Percentiles rank a stretch among this genome's conserved stretches.
These are phyloP conservation scores for Pelargonium myrrhifolium DNA, from an alignment of 441 rosid genomes.

Conservation along the genomic window DNA sequence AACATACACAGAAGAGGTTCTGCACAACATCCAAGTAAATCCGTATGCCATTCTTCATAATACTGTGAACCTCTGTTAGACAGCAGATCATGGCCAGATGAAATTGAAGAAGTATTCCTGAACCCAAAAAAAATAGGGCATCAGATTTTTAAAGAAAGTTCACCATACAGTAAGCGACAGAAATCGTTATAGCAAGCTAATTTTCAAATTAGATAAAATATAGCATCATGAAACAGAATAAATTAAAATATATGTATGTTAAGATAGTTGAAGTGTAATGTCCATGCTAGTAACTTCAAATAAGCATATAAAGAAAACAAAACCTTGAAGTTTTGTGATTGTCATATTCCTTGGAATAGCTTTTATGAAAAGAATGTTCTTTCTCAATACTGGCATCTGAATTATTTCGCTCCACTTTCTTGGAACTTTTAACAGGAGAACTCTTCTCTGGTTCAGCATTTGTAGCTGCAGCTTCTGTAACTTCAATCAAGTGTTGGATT, in stretches of 20 bases:
- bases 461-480: slow-evolving; percentile 53
- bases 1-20: slow-evolving; percentile 73
- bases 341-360: slow-evolving; percentile 39
- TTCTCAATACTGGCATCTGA: slow-evolving; percentile 38
- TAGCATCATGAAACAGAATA: not conserved
- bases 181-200: slow-evolving; percentile 6
- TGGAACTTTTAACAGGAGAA: slow-evolving; percentile 37
- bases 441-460: slow-evolving; percentile 36
- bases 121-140: slow-evolving; percentile 19
- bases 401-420: slow-evolving; percentile 38
- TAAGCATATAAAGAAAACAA: slow-evolving; percentile 12
- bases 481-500: slow-evolving; percentile 69
- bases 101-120: slow-evolving; percentile 66
- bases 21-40: slow-evolving; percentile 79
- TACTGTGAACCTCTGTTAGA: slow-evolving; percentile 45
- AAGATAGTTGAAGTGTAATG: not conserved
- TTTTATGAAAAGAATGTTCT: slow-evolving; percentile 37
- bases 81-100: slow-evolving; percentile 59
- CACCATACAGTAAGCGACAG: slow-evolving; percentile 9
- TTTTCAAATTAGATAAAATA: not conserved
- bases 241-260: not conserved
- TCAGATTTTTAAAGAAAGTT: slow-evolving; percentile 16
- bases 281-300: not conserved
- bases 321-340: slow-evolving; percentile 57
- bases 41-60: slow-evolving; percentile 75